A percentile compares a stretch with the other conserved stretches of the same genome.
phyloP scores from a whole-genome alignment of 495 filamentous ascomycete species.

The Penicillium daleae region DNA sequence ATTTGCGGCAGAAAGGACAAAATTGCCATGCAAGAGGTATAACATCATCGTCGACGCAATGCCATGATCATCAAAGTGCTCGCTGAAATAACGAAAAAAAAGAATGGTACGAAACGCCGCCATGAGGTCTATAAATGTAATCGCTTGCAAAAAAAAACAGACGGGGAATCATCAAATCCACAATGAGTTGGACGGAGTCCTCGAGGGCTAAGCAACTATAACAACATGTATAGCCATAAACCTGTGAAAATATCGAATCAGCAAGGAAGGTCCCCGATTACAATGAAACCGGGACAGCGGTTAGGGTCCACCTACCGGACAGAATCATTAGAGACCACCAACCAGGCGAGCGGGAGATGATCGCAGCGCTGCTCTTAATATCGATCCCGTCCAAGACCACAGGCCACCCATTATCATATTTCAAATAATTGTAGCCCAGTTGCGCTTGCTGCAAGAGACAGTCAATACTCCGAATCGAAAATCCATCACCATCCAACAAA shows the following conservation, averaged over 20 bases:
- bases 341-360: background rate
- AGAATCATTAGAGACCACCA: conserved; percentile 16
- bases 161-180: background rate
- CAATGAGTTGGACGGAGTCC: background rate
- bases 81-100: background rate
- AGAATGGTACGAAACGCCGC: background rate
- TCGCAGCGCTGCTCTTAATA: background rate
- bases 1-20: background rate
- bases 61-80: background rate
- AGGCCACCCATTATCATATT: conserved; percentile 51
- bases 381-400: conserved; percentile 25
- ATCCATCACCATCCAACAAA: background rate
- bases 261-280: background rate
- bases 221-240: conserved; percentile 29
- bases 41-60: background rate
- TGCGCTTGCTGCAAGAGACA: conserved; percentile 40
- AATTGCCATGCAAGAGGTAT: background rate
- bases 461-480: conserved; percentile 2
- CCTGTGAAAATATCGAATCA: conserved; percentile 10
- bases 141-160: conserved; percentile 6
- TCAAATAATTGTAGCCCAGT: conserved; percentile 49
- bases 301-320: conserved; percentile 16
- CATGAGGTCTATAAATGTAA: conserved; percentile 17
- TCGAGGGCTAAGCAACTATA: conserved; percentile 6
- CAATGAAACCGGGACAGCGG: background rate